These are phyloP conservation scores for Escallonia rubra DNA, from an alignment of 129 eudicot genomes.

Conservation along the genomic window DNA sequence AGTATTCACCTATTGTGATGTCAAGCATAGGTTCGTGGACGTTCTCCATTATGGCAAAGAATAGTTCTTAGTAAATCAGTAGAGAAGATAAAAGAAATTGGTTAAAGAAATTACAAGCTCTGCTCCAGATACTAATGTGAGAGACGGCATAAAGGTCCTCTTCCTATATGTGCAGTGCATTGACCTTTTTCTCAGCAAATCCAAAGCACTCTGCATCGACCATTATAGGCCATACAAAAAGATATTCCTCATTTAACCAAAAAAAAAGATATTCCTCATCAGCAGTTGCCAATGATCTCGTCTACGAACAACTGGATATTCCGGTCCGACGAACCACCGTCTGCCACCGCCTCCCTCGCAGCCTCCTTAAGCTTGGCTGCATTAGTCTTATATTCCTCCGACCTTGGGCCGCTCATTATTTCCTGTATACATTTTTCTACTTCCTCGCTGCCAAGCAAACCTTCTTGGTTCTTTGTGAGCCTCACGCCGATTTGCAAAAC, in stretches of 20 bases:
- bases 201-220: no score
- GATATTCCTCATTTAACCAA: not conserved
- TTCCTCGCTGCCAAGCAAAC: conserved; percentile 20
- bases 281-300: conserved; percentile 11
- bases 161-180: no score
- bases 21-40: no score
- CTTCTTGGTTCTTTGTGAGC: conserved; percentile 11
- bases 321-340: conserved; percentile 42
- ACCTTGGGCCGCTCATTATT: conserved; percentile 26
- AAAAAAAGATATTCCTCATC: not conserved
- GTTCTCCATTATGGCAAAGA: no score
- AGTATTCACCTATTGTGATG: no score
- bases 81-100: no score
- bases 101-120: no score
- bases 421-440: conserved; percentile 33
- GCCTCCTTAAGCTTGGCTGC: conserved; percentile 26
- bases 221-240: no score
- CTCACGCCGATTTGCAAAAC: conserved; percentile 37
- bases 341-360: conserved; percentile 27
- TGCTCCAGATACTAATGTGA: no score
- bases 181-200: no score
- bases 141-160: no score
- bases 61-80: no score
- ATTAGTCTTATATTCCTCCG: conserved; percentile 25
- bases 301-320: conserved; percentile 31